These are phyloP conservation scores for Emmonsiellopsis sp. DNA, from an alignment of 2,329 filamentous ascomycete species.

Conservation along the genomic window DNA sequence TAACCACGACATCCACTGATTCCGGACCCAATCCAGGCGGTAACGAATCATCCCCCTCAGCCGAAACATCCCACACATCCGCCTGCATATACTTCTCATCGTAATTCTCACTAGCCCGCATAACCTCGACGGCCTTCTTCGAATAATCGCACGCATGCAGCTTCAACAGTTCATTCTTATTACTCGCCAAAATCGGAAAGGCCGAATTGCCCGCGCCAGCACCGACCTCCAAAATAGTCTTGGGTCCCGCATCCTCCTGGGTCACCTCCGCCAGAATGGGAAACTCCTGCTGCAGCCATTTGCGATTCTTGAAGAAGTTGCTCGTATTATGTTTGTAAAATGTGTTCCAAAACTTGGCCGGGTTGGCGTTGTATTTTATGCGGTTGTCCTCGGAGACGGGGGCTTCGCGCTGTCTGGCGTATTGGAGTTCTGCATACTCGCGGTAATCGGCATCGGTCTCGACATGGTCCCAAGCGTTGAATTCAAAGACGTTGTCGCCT, in stretches of 20 bases:
- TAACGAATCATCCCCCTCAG: conserved; percentile 45
- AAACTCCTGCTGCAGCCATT: conserved; percentile 95
- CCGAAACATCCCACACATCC: conserved; percentile 88
- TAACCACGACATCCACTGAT: conserved; percentile 82
- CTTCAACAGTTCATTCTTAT: conserved; percentile 71
- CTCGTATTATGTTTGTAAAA: conserved; percentile 97
- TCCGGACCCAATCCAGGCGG: conserved; percentile 68
- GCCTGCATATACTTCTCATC: conserved; percentile 64
- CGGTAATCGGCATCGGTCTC: conserved; percentile 83
- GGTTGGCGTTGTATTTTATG: conserved; percentile 76
- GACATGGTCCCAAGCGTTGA: conserved; percentile 99
- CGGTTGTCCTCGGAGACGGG: conserved; percentile 93
- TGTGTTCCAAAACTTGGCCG: conserved; percentile 93
- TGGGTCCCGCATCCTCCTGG: conserved; percentile 56
- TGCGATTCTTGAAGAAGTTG: conserved; percentile 98
- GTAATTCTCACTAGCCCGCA: conserved; percentile 72
- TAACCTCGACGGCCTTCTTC: conserved; percentile 88
- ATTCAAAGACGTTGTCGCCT: conserved; percentile 85
- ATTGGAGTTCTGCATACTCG: conserved; percentile 77
- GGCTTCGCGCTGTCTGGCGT: conserved; percentile 69
- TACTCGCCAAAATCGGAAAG: conserved; percentile 78
- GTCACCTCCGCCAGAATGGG: conserved; percentile 75
- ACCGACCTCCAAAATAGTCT: conserved; percentile 77
- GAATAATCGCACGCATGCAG: conserved; percentile 96
- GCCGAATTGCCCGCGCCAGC: conserved; percentile 95